Conservation (phyloP, 2,329 filamentous ascomycete genomes). For the Penicillium vulpinum region DNA sequence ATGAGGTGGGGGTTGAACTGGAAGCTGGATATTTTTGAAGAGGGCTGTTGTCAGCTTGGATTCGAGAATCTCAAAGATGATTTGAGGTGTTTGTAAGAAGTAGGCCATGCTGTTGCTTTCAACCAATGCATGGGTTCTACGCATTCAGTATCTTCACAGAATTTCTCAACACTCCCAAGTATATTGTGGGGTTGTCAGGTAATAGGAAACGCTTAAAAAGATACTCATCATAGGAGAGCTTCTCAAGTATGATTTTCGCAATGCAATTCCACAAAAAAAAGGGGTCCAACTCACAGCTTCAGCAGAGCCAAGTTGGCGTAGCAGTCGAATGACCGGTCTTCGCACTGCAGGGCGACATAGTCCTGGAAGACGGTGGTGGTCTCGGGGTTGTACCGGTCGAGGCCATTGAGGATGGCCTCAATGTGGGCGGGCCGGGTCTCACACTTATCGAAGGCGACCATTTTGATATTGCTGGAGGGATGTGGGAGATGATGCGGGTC, state of each 20-base stretch:
- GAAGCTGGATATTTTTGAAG: conserved; percentile 64
- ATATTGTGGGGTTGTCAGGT: conserved; percentile 66
- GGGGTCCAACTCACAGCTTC: conserved; percentile 72
- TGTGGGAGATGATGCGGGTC: conserved; percentile 25
- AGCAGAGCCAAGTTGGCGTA: conserved; percentile 94
- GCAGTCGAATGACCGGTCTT: conserved; percentile 89
- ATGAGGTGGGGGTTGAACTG: conserved; percentile 99
- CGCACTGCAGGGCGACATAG: conserved; percentile 93
- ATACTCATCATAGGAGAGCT: conserved; percentile 67
- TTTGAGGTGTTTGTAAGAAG: not conserved
- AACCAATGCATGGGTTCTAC: conserved; percentile 17
- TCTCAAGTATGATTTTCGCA: not conserved
- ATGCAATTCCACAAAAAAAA: conserved; percentile 5
- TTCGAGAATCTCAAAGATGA: not conserved
- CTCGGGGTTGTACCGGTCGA: conserved; percentile 98
- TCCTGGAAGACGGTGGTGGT: conserved; percentile 90
- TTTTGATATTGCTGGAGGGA: conserved; percentile 20
- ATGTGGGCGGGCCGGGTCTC: conserved; percentile 90
- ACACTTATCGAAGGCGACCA: conserved; percentile 74
- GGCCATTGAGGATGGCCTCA: conserved; percentile 88
- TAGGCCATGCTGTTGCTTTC: conserved; percentile 10
- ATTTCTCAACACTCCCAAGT: conserved; percentile 64
- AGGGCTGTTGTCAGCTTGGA: conserved; percentile 10
- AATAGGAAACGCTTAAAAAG: conserved; percentile 94
- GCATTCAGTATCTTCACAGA: conserved; percentile 68